A percentile compares a stretch with the other conserved stretches of the same genome.
These are phyloP conservation scores for Myxozyma udenii DNA, from an alignment of 805 yeast genomes.

Conservation along the genomic window DNA sequence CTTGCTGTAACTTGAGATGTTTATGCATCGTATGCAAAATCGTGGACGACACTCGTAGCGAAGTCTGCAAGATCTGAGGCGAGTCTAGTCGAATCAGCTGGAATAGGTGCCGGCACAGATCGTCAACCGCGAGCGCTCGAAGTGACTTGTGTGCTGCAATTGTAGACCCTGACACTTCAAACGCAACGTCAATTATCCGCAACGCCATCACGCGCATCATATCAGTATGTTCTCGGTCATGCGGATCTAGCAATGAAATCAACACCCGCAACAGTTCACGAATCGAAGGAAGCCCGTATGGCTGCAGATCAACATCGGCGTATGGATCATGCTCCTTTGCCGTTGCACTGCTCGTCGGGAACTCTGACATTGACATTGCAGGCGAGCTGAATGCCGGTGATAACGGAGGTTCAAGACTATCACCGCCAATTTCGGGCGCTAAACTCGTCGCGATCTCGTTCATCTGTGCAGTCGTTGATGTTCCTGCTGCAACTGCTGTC, in stretches of 20 bases:
- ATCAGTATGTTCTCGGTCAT: slow-evolving; percentile 82
- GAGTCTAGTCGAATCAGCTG: slow-evolving; percentile 76
- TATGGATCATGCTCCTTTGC: slow-evolving; percentile 7
- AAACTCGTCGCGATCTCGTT: slow-evolving; percentile 48
- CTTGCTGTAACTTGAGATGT: slow-evolving; percentile 74
- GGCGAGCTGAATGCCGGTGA: slow-evolving; percentile 20
- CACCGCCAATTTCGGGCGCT: too few relatives aligned
- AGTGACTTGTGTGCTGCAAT: slow-evolving; percentile 62
- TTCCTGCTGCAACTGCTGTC: slow-evolving; percentile 34
- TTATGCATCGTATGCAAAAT: slow-evolving; percentile 64
- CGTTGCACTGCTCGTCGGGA: slow-evolving; percentile 1
- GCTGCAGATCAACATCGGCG: slow-evolving; percentile 28
- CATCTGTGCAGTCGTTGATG: slow-evolving; percentile 42
- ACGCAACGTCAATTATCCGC: slow-evolving; percentile 66
- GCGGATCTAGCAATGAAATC: slow-evolving; percentile 77
- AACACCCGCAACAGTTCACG: slow-evolving; percentile 73
- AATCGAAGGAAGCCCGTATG: slow-evolving; percentile 72
- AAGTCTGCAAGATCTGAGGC: slow-evolving; percentile 65
- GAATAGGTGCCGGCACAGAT: slow-evolving; percentile 79
- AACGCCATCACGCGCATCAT: slow-evolving; percentile 81
- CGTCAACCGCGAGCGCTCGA: slow-evolving; percentile 67
- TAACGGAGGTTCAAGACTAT: slow-evolving; percentile 38
- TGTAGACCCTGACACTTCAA: slow-evolving; percentile 73
- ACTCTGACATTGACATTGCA: slow-evolving; percentile 15
- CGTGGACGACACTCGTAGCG: slow-evolving; percentile 72